Evolutionary conservation across 2,329 filamentous ascomycete genomes (phyloP), one percentile per base, ranked within the genome.

Genomic region (Helicocarpus griseus): DNA sequence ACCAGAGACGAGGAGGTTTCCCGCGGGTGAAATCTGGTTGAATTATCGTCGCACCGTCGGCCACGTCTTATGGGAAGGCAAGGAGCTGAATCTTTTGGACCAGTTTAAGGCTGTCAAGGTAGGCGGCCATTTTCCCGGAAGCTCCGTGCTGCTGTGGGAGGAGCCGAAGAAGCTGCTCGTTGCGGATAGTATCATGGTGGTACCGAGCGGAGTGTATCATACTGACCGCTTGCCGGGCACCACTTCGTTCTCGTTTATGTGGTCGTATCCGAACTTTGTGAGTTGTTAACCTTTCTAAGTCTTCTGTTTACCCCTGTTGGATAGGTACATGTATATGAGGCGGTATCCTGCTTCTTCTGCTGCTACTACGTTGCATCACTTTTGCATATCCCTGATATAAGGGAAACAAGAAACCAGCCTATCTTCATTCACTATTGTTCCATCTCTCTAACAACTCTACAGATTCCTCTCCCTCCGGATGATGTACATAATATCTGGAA

Each of bases 91-190:
- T 43, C 60, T 78, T 17, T 24, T 48, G 6, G 45, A 56, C 46
- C 49, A 45, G 8, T 56, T 61, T 4, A 49, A 41, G 28, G 41
- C 49, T 39, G 44, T 91, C 48, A 87, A 88, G 65, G 74, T 84
- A 0, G 86, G 87, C 0, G 88, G 88, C 0, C 87, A 94, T 69
- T 93, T 93, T 60, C 83, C 85, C 0, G 88, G 88, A 0, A 87
- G 82, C 57, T 68, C 85, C 53, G 80, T 89, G 2, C 63, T 87
- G 54, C 75, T 84, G 22, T 86, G 79, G 66, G 74, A 77, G 17
- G 67, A 69, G 1, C 76, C 75, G 45, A 83, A 77, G 64, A 74
- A 77, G 19, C 68, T 93, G n/a, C 76, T 91, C 53, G 77, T 89
- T 52, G 87, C 87, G 5, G 88, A 94, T 67, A 88, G 85, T 2